phyloP scores from a whole-genome alignment of 306 rosid genomes.

The Castanospermum australe region DNA sequence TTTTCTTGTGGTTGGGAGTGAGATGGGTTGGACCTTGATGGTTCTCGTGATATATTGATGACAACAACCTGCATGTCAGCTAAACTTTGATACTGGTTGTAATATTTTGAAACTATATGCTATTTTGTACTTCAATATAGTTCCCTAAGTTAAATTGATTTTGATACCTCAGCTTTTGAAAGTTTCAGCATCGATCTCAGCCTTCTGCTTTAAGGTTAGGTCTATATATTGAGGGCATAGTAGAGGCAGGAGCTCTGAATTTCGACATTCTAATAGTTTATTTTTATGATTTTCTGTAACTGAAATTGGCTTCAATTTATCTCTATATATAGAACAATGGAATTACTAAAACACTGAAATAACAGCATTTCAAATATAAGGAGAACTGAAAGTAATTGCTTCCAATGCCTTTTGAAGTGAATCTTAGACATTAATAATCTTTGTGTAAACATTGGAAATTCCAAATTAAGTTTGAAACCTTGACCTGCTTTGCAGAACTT shows the following conservation, averaged over 20 bases:
- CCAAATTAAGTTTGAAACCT: neutral
- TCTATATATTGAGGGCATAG: neutral
- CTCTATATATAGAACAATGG: neutral
- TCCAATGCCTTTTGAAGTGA: neutral
- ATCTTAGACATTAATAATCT: neutral
- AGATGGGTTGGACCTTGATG: neutral
- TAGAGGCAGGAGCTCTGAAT: neutral
- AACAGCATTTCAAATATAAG: neutral
- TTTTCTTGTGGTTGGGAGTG: conserved; percentile 2
- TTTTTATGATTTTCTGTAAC: conserved; percentile 3
- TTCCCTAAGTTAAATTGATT: neutral
- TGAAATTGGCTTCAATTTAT: neutral
- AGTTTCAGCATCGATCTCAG: neutral
- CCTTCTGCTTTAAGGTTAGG: neutral
- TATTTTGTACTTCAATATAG: neutral
- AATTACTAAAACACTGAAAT: neutral
- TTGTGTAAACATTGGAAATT: neutral
- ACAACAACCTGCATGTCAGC: neutral
- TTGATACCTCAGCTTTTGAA: neutral
- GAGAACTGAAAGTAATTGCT: neutral
- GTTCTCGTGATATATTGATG: neutral
- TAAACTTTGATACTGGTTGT: neutral
- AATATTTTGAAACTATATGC: neutral
- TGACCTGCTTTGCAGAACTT: neutral
- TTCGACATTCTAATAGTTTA: neutral